Percentiles rank a stretch among this genome's conserved stretches.
Conservation (phyloP, 306 rosid species). For the Sophora flavescens region DNA sequence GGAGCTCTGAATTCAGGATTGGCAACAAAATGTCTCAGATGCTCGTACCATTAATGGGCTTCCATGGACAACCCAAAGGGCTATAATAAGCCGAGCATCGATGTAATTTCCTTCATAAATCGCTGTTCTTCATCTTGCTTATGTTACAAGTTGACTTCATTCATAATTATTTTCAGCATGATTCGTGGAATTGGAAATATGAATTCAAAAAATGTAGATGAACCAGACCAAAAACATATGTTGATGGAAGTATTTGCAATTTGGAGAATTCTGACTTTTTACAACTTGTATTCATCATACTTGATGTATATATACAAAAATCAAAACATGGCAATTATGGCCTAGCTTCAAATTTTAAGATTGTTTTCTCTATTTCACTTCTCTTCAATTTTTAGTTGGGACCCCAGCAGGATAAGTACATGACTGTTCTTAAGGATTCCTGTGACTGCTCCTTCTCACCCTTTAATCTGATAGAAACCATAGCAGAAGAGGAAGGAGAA, state of each 20-base stretch:
- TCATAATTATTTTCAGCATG: neutral
- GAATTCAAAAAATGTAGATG: neutral
- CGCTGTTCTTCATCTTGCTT: neutral
- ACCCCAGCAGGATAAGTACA: constrained; percentile 66
- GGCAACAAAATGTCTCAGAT: no score
- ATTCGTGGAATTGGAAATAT: neutral
- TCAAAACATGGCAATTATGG: constrained; percentile 8
- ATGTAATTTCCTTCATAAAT: neutral
- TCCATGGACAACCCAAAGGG: no score
- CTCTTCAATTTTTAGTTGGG: constrained; percentile 37
- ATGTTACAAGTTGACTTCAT: neutral
- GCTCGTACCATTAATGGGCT: no score
- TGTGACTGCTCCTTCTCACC: constrained; percentile 56
- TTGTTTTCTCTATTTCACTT: neutral
- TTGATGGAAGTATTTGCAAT: neutral
- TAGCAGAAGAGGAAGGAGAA: constrained; percentile 51
- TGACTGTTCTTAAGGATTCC: constrained; percentile 65
- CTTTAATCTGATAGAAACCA: constrained; percentile 44
- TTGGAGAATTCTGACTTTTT: neutral
- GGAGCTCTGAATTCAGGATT: no score
- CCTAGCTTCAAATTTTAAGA: constrained; percentile 5
- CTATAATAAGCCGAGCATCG: neutral
- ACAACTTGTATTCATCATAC: neutral
- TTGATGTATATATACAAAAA: neutral
- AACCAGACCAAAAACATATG: neutral